A percentile compares a stretch with the other conserved stretches of the same genome.
Conservation (phyloP, 495 filamentous ascomycete species). For the Hypoxylon lienhwacheense region DNA sequence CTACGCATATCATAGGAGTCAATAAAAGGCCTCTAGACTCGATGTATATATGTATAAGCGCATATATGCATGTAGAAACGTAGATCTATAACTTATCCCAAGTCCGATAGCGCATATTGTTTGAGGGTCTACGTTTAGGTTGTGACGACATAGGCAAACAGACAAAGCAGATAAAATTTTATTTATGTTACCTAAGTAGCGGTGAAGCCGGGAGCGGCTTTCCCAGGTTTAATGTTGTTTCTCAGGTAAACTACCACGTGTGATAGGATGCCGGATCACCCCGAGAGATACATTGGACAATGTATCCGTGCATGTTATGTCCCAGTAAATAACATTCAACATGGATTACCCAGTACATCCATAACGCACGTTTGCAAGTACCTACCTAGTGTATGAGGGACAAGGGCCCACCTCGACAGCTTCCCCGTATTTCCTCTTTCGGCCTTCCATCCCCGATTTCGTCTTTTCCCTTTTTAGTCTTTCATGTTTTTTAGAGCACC, state of each 20-base stretch:
- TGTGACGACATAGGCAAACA: background rate
- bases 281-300: too few species aligned
- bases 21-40: too few species aligned
- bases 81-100: too few species aligned
- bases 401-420: background rate
- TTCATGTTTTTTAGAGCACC: conserved; percentile 10
- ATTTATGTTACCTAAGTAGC: conserved; percentile 2
- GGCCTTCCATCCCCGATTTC: background rate
- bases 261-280: conserved; percentile 13
- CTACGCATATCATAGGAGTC: too few species aligned
- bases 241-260: conserved; percentile 26
- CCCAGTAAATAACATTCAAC: background rate
- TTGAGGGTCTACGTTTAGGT: too few species aligned
- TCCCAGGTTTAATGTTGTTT: conserved; percentile 7
- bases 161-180: background rate
- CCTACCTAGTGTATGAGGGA: background rate
- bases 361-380: too few species aligned
- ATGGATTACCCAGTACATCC: too few species aligned
- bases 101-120: too few species aligned
- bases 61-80: too few species aligned
- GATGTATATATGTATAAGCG: too few species aligned
- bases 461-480: conserved; percentile 4
- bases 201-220: conserved; percentile 16
- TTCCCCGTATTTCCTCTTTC: conserved; percentile 34
- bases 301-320: background rate